A percentile compares a stretch with the other conserved stretches of the same genome.
Conservation (phyloP, 2,329 filamentous ascomycete species). For the Aureobasidium leucospermi region DNA sequence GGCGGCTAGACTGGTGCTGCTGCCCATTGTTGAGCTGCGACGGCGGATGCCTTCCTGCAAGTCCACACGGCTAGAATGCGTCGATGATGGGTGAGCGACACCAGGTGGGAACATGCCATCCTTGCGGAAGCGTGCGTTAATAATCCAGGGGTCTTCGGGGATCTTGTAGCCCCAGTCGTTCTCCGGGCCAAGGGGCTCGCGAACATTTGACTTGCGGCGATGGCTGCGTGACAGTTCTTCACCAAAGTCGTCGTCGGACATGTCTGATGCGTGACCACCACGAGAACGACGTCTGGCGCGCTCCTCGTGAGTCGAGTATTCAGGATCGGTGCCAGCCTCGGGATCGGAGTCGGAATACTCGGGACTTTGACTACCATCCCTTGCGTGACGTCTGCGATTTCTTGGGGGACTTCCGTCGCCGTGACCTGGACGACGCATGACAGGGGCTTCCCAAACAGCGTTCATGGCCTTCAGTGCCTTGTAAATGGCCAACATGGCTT, state of each 20-base stretch:
- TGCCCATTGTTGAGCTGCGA: conserved; percentile 23
- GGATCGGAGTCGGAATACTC: conserved; percentile 33
- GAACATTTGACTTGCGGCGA: conserved; percentile 22
- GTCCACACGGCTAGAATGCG: conserved; percentile 42
- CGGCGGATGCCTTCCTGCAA: conserved; percentile 26
- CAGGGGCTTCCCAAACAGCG: conserved; percentile 70
- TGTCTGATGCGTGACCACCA: conserved; percentile 14
- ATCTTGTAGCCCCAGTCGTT: conserved; percentile 64
- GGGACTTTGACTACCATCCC: conserved; percentile 24
- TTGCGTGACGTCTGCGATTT: conserved; percentile 22
- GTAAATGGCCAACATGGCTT: conserved; percentile 92
- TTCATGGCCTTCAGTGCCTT: conserved; percentile 82
- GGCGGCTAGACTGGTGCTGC: conserved; percentile 15
- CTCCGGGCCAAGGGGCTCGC: conserved; percentile 36
- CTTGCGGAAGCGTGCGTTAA: conserved; percentile 81
- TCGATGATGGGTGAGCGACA: conserved; percentile 42
- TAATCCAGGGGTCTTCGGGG: conserved; percentile 93
- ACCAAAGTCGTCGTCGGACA: conserved; percentile 16
- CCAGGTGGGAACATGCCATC: conserved; percentile 60
- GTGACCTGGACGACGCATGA: conserved; percentile 29
- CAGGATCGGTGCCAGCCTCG: conserved; percentile 30
- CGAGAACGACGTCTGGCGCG: conserved; percentile 23
- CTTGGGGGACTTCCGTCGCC: conserved; percentile 29
- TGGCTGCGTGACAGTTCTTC: conserved; percentile 17
- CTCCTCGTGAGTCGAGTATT: conserved; percentile 30